A percentile compares a stretch with the other conserved stretches of the same genome.
Conservation (phyloP, 306 rosid species). For the Prunus salicina region DNA sequence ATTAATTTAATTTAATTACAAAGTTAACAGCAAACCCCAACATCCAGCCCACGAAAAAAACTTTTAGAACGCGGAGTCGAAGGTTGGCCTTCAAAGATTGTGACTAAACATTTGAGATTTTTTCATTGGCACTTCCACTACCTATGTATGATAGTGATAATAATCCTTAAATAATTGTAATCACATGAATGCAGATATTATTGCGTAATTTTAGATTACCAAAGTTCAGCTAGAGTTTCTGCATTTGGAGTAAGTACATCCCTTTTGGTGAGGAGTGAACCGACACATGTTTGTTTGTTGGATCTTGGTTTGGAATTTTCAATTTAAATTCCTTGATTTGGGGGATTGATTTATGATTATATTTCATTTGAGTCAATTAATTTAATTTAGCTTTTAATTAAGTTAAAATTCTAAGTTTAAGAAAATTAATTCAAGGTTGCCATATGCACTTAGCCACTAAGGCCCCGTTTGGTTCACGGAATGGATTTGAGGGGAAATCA, state of each 20-base stretch:
- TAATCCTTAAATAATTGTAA: slow-evolving; percentile 1
- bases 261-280: too few species aligned
- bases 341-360: too few species aligned
- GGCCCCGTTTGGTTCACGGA: too few species aligned
- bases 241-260: slow-evolving; percentile 17
- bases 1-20: not conserved
- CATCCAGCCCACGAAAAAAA: slow-evolving; percentile 46
- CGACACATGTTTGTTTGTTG: too few species aligned
- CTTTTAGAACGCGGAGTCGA: not conserved
- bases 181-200: not conserved
- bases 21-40: not conserved
- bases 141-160: not conserved
- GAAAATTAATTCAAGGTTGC: too few species aligned
- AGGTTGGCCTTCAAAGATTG: slow-evolving; percentile 26
- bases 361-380: too few species aligned
- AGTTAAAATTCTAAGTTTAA: too few species aligned
- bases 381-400: too few species aligned
- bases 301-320: too few species aligned
- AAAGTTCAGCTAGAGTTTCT: slow-evolving; percentile 26
- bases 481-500: too few species aligned
- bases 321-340: too few species aligned
- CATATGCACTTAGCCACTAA: too few species aligned
- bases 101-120: slow-evolving; percentile 16
- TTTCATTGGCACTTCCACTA: slow-evolving; percentile 21
- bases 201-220: not conserved